Base-by-base conservation (phyloP, 2,329 filamentous ascomycete species). In the Malbranchea cinnamomea region DNA sequence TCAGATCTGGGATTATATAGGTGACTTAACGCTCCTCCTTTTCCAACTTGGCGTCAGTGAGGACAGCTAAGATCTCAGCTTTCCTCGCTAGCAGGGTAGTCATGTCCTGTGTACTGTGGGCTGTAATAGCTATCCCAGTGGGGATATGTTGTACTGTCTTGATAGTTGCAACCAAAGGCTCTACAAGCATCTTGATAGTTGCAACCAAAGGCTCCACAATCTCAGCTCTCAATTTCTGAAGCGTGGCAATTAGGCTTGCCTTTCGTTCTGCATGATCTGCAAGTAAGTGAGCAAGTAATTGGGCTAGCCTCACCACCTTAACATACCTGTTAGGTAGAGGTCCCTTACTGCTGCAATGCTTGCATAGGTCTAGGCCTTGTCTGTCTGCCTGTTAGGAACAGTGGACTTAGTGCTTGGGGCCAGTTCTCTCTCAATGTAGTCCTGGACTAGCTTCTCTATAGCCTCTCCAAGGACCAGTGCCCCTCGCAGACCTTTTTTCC, bases 171-270 rank as follows among this genome's bases (percentile, higher is more conserved):
- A 12, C 23, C 13, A 26, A 12, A 13, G 23, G 12, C 12, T 26
- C 23, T 26, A 12, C 7, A 13, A 26, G 23, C 7, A 8, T 12
- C 23, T 26, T 26, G 13, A 26, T 26, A 13, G 23, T 12, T 26
- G 23, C 12, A 9, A 12, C 23, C 13, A 26, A 12, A 13, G 23
- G 12, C 12, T 26, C 23, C 13, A 12, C 7, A 13, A 26, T 8
- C 23, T 26, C 23, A 7, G 23, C 13, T 13, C 23, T 26, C 23
- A 26, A 12, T 26, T 26, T 26, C 23, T 26, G 23, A 26, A 26
- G 23, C 8, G 23, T 26, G 23, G 23, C 23, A 26, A 26, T 26
- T 7, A 12, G 23, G 23, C 23, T 26, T 8, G 23, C 23, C 23
- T 26, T 26, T 13, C 23, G 23, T 7, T 8, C 23, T 26, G 13